These are phyloP conservation scores for Cercospora sp. DNA, from an alignment of 2,329 filamentous ascomycete genomes.

Conservation along the genomic window DNA sequence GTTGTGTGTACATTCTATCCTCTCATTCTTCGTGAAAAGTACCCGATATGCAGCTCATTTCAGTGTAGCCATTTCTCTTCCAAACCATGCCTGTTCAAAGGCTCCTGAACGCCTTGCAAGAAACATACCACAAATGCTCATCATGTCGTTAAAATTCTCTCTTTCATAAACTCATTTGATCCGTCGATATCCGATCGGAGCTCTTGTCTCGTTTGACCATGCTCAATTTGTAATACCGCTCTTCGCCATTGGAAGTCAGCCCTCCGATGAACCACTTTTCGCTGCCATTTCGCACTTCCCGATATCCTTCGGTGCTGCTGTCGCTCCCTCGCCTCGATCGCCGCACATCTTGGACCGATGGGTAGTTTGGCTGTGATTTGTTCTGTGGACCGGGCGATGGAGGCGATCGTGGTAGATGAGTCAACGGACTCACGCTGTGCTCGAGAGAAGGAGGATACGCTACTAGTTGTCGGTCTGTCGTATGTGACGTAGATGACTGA, in stretches of 20 bases:
- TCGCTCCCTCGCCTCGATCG: slow-evolving; percentile 65
- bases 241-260: slow-evolving; percentile 72
- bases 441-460: slow-evolving; percentile 40
- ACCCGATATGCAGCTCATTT: neutral
- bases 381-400: slow-evolving; percentile 40
- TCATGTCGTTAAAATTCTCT: neutral
- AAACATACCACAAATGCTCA: slow-evolving; percentile 9
- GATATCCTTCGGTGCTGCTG: slow-evolving; percentile 72
- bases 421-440: slow-evolving; percentile 41
- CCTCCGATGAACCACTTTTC: slow-evolving; percentile 85
- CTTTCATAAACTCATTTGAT: slow-evolving; percentile 69
- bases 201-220: slow-evolving; percentile 72
- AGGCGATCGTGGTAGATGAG: slow-evolving; percentile 41
- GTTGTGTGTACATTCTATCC: slow-evolving; percentile 6
- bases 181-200: slow-evolving; percentile 71
- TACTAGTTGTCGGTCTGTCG: slow-evolving; percentile 44
- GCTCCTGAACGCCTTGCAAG: neutral
- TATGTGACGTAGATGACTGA: slow-evolving; percentile 33
- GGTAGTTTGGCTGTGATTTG: slow-evolving; percentile 37
- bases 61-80: neutral
- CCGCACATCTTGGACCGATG: slow-evolving; percentile 36
- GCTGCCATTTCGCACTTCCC: slow-evolving; percentile 68
- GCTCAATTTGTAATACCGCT: slow-evolving; percentile 77
- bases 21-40: neutral
- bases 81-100: neutral